Evolutionary conservation across 1,284 basidiomycete genomes (phyloP).

Genomic region (Cutaneotrichosporon spelunceum): DNA sequence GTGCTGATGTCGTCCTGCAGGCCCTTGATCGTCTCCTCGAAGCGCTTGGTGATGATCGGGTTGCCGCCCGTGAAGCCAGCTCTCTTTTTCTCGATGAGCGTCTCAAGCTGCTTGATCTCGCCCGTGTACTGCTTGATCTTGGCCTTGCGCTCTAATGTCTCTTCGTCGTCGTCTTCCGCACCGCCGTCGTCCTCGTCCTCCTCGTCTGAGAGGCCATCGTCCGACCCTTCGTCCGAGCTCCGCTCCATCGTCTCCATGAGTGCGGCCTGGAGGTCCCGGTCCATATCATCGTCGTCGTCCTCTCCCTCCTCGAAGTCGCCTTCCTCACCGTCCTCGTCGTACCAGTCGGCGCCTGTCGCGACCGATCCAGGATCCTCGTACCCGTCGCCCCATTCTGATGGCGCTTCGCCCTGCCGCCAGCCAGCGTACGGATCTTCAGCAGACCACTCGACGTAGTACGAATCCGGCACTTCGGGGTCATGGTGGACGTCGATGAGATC

Average conservation of each 20-base stretch:
- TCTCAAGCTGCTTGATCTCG: conserved; percentile 84
- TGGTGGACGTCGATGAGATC: conserved; percentile 44
- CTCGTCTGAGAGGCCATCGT: conserved; percentile 53
- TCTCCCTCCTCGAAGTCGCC: conserved; percentile 43
- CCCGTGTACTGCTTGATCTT: conserved; percentile 76
- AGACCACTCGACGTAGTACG: conserved; percentile 40
- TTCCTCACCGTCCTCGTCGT: conserved; percentile 37
- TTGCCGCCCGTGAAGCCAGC: conserved; percentile 85
- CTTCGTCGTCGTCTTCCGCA: conserved; percentile 67
- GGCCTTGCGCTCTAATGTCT: conserved; percentile 54
- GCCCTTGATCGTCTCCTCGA: conserved; percentile 87
- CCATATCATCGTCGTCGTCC: conserved; percentile 34
- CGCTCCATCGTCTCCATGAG: conserved; percentile 37
- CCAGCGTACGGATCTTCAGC: conserved; percentile 41
- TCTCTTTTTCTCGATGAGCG: conserved; percentile 76
- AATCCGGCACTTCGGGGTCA: conserved; percentile 41
- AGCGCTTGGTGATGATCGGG: conserved; percentile 85
- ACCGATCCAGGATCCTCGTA: conserved; percentile 58
- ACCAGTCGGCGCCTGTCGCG: conserved; percentile 32
- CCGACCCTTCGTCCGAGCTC: conserved; percentile 30
- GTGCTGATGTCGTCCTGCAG: conserved; percentile 79
- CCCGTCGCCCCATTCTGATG: conserved; percentile 60
- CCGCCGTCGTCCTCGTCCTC: conserved; percentile 69
- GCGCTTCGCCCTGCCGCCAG: conserved; percentile 52
- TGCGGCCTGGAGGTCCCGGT: conserved; percentile 41